Percentiles rank a stretch among this genome's conserved stretches.
phyloP scores from a whole-genome alignment of 495 filamentous ascomycete genomes.

The Neurospora sp. region DNA sequence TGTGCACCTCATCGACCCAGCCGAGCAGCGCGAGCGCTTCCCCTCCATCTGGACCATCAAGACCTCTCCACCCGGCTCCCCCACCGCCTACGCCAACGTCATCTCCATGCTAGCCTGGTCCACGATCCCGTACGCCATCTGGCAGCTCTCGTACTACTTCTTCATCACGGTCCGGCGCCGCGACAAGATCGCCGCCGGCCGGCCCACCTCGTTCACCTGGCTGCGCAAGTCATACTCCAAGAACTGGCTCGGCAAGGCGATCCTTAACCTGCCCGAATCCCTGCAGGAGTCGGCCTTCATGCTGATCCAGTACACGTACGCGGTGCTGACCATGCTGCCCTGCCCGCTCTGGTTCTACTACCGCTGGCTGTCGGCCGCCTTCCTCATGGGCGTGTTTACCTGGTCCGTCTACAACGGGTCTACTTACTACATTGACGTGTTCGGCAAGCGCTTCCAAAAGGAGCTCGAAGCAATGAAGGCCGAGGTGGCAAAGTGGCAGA shows the following conservation, averaged over 20 bases:
- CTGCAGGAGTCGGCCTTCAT: slow-evolving; percentile 90
- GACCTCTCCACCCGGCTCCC: slow-evolving; percentile 55
- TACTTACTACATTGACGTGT: slow-evolving; percentile 95
- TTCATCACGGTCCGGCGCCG: slow-evolving; percentile 86
- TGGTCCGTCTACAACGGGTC: slow-evolving; percentile 95
- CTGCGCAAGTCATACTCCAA: slow-evolving; percentile 81
- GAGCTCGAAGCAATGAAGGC: slow-evolving; percentile 83
- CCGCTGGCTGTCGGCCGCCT: slow-evolving; percentile 64
- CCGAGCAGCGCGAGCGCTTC: slow-evolving; percentile 58
- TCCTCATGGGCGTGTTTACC: slow-evolving; percentile 68
- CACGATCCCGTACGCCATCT: slow-evolving; percentile 80
- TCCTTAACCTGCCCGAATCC: slow-evolving; percentile 61
- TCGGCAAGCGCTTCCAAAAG: slow-evolving; percentile 91
- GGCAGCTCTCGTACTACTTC: slow-evolving; percentile 87
- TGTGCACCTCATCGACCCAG: slow-evolving; percentile 65
- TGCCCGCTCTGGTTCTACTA: slow-evolving; percentile 94
- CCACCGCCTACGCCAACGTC: slow-evolving; percentile 66
- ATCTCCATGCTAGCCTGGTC: slow-evolving; percentile 86
- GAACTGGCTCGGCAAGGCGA: slow-evolving; percentile 75
- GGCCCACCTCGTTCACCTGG: slow-evolving; percentile 96
- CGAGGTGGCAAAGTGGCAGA: slow-evolving; percentile 87
- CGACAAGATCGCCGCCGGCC: slow-evolving; percentile 90
- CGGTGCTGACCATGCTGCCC: slow-evolving; percentile 83
- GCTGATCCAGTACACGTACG: slow-evolving; percentile 88
- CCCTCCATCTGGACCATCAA: slow-evolving; percentile 80